Evolutionary conservation across 495 filamentous ascomycete genomes (phyloP), one percentile per base, ranked within the genome.

Genomic region (Annulohypoxylon nitens): DNA sequence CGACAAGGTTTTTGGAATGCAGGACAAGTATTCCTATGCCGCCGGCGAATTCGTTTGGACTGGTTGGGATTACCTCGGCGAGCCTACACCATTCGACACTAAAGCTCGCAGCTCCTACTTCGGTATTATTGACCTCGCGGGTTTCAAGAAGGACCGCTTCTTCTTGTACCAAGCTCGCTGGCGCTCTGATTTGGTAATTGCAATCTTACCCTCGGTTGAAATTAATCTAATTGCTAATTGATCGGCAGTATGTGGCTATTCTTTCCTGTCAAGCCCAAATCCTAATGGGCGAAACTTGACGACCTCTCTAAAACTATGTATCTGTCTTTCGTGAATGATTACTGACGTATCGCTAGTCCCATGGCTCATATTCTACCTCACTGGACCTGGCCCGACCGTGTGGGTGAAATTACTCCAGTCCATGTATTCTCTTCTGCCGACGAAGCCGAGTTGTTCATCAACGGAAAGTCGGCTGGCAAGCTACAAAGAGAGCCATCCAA

Each of bases 41-140:
- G 73, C 76, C 10, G 84, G 85, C 7, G 85, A 85, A 76, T 87
- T 84, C 61, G 85, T 87, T 0, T 87, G 84, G 85, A 82, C 81
- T 0, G 85, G 85, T 0, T 86, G 76, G 74, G 85, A 87, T 61
- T 87, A 87, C 57, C 67, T 86, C 9, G 84, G 85, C 30, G 85
- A 87, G 75, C 84, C 85, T 0, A 82, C 82, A 12, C 85, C 84
- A 2, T 84, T 79, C 64, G 74, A 81, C 64, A 64, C 67, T 3
- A 14, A 69, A 26, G 73, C 82, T 1, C 80, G 84, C 3, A 86
- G 83, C 63, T 83, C 80, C 4, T 86, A 86, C 34, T 85, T 83
- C 34, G 83, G 84, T 0, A 85, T 86, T 53, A 81, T 87, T 48
- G 83, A 86, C 55, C 75, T 86, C n/a, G 85, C 85, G 0, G 85